Base-by-base conservation (phyloP, 768 basidiomycete species). In the Vararia minispora region DNA sequence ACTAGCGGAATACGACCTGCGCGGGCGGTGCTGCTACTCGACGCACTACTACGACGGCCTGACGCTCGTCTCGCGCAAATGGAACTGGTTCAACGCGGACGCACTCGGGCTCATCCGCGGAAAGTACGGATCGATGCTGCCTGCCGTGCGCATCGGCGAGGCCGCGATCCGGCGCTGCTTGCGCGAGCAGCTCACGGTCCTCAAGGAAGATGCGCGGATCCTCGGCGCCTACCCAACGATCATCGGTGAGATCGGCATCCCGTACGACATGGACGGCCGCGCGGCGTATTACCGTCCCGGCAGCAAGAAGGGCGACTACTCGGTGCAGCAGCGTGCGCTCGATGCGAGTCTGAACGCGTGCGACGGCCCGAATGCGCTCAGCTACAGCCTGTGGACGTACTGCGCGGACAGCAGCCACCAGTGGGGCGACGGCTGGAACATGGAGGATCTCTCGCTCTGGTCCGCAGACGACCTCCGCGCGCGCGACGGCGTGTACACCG, bases 391-490 rank as follows among this genome's bases (percentile, higher is more conserved):
- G 7, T 95, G 91, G 91, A 84, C 78, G 24, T 95, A 92, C 54
- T 81, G 82, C 42, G 65, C 83, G 0, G 85, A 94, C 49, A 79
- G 79, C 52, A 68, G 66, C 18, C 88, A 97, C 53, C 64, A 73
- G 52, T 95, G 86, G 87, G 90, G 94, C 11, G 94, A 99, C 59
- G 79, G 79, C 1, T 99, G 92, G 94, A 92, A 97, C 56, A 74
- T 86, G 60, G 94, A 99, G 61, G 94, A 98, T 61, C 57, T 98
- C 42, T 89, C 85, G 46, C 45, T 98, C 11, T 97, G 86, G 86
- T 81, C 79, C 48, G 47, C 58, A 3, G 86, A 90, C 47, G 91
- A 97, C 54, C 44, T 76, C 43, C 54, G 53, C 42, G 47, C 37
- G 37, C 47, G 43, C 22, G 47, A 50, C 17, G 49, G 52, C 47